Percentiles rank a stretch among this genome's conserved stretches.
Conservation (phyloP, 2,329 filamentous ascomycete genomes). For the Taxawa tesnikishii region DNA sequence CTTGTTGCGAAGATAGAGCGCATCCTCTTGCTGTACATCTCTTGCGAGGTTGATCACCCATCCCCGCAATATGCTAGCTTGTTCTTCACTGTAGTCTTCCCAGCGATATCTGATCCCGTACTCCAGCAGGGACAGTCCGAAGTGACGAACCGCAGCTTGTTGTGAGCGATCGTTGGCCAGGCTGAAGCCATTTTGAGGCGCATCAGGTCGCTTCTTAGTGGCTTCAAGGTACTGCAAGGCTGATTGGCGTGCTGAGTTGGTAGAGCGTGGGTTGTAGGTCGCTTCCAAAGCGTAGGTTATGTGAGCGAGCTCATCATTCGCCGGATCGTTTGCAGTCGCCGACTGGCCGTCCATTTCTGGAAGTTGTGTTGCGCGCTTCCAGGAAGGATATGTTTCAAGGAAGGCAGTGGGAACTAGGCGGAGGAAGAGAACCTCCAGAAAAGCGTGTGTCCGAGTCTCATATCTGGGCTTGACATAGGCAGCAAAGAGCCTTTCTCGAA, state of each 20-base stretch:
- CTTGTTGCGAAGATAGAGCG: slow-evolving; percentile 80
- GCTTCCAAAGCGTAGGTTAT: slow-evolving; percentile 79
- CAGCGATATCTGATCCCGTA: slow-evolving; percentile 80
- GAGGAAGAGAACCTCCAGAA: too few species aligned
- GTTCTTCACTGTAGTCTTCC: slow-evolving; percentile 56
- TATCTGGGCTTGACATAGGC: too few species aligned
- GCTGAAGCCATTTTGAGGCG: slow-evolving; percentile 72
- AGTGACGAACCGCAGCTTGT: slow-evolving; percentile 76
- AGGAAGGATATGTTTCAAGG: too few species aligned
- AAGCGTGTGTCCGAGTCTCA: too few species aligned
- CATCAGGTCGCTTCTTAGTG: slow-evolving; percentile 66
- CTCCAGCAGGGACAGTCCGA: slow-evolving; percentile 83
- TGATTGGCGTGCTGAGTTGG: slow-evolving; percentile 69
- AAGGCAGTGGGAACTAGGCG: too few species aligned
- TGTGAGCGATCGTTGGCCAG: slow-evolving; percentile 67
- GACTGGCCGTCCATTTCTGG: too few species aligned
- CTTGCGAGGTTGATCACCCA: slow-evolving; percentile 74
- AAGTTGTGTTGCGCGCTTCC: too few species aligned
- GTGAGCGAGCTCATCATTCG: too few species aligned
- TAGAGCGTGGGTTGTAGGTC: slow-evolving; percentile 70
- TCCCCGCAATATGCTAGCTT: slow-evolving; percentile 55
- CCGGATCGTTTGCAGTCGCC: too few species aligned
- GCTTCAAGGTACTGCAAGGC: slow-evolving; percentile 78
- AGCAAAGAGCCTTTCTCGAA: too few species aligned
- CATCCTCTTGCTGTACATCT: slow-evolving; percentile 58